phyloP scores from a whole-genome alignment of 2,329 filamentous ascomycete genomes.

The Ophiostoma sp. region DNA sequence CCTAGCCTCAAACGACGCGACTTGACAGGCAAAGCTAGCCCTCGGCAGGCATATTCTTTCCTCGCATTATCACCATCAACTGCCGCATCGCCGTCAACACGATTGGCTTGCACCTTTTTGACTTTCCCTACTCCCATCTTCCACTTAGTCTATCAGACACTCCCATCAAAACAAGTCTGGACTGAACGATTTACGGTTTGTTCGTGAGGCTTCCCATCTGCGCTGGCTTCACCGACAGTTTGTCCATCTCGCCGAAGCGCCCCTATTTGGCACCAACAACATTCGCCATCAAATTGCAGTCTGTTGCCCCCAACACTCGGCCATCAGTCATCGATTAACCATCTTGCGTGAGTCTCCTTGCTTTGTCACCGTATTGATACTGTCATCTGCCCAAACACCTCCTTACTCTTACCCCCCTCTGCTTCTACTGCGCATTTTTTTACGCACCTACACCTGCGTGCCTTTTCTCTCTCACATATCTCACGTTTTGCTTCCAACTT shows the following conservation, averaged over 20 bases:
- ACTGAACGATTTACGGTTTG: background rate
- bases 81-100: background rate
- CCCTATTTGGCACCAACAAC: background rate
- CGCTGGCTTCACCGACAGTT: slow-evolving; percentile 1
- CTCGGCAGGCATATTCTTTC: background rate
- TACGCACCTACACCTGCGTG: background rate
- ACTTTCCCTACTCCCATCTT: background rate
- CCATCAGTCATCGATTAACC: slow-evolving; percentile 10
- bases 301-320: background rate
- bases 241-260: background rate
- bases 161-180: background rate
- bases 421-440: background rate
- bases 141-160: too few relatives aligned
- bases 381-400: background rate
- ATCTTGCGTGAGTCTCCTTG: background rate
- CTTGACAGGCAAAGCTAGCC: background rate
- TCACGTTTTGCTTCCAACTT: background rate
- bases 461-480: background rate
- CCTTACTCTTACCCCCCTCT: background rate
- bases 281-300: background rate
- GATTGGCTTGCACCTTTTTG: background rate
- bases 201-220: background rate
- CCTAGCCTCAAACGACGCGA: background rate
- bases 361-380: background rate
- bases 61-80: background rate